Evolutionary conservation across 495 filamentous ascomycete species (phyloP).

Genomic region (Aspergillus heteromorphus): DNA sequence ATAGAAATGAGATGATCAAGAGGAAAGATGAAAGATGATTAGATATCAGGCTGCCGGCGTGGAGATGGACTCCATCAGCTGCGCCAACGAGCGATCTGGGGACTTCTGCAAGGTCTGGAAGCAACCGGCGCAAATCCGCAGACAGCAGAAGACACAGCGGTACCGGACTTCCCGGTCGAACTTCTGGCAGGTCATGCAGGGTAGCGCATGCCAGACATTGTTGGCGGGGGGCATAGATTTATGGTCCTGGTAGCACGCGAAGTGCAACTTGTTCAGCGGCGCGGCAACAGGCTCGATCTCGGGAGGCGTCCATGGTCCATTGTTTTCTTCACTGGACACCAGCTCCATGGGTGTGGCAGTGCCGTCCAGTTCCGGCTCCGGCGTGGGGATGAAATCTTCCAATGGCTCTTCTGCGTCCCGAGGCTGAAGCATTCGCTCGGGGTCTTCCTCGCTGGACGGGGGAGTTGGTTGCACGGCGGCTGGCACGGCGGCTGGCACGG

Average conservation of each 20-base stretch:
- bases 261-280: constrained; percentile 37
- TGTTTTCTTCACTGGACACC: constrained; percentile 24
- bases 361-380: constrained; percentile 23
- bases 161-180: constrained; percentile 38
- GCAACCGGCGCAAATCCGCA: constrained; percentile 43
- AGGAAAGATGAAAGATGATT: not conserved
- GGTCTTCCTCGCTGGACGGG: constrained; percentile 14
- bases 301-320: constrained; percentile 26
- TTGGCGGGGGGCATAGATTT: constrained; percentile 34
- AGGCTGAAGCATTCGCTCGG: constrained; percentile 6
- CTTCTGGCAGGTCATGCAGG: constrained; percentile 48
- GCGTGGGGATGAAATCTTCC: constrained; percentile 40
- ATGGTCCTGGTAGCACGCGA: constrained; percentile 43
- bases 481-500: constrained; percentile 5
- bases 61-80: constrained; percentile 22
- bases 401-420: constrained; percentile 20
- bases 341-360: constrained; percentile 20
- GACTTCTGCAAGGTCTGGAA: constrained; percentile 34
- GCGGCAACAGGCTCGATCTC: constrained; percentile 33
- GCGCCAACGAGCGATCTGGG: constrained; percentile 29
- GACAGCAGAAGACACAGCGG: constrained; percentile 45
- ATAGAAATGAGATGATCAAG: not conserved
- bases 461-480: constrained; percentile 11
- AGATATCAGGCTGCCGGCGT: constrained; percentile 1
- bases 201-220: constrained; percentile 43